Conservation (phyloP, 768 basidiomycete species). For the Lanmaoa pseudosensibilis region DNA sequence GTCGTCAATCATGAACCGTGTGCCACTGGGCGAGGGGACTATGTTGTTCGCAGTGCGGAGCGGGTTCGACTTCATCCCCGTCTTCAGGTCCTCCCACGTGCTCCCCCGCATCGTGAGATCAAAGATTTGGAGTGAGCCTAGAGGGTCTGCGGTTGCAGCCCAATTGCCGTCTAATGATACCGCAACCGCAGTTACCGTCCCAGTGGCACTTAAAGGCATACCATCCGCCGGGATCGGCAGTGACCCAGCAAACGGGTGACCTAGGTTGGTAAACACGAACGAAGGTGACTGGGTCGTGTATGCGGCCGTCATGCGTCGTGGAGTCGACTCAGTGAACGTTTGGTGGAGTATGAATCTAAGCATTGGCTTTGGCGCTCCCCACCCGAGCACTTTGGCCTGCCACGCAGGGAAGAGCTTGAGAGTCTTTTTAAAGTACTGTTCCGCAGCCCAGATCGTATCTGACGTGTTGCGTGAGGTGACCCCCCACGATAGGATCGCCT, state of each 20-base stretch:
- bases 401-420: neutral
- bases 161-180: slow-evolving; percentile 24
- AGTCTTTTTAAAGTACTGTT: neutral
- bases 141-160: slow-evolving; percentile 10
- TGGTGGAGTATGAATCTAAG: neutral
- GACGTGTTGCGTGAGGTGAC: slow-evolving; percentile 3
- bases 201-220: neutral
- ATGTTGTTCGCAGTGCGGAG: neutral
- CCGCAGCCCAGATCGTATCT: neutral
- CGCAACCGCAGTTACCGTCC: neutral
- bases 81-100: slow-evolving; percentile 1
- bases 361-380: slow-evolving; percentile 1
- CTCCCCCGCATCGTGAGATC: neutral
- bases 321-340: neutral
- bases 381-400: slow-evolving; percentile 4
- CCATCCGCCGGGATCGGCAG: neutral
- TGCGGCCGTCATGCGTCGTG: neutral
- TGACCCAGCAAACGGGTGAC: neutral
- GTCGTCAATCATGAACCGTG: slow-evolving; percentile 1
- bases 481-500: slow-evolving; percentile 8
- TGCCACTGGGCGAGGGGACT: slow-evolving; percentile 4
- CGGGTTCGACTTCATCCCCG: neutral
- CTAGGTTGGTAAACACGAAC: neutral
- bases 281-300: slow-evolving; percentile 6
- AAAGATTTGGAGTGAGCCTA: slow-evolving; percentile 7